phyloP scores from a whole-genome alignment of 345 rosid species.

The Mangifera indica region DNA sequence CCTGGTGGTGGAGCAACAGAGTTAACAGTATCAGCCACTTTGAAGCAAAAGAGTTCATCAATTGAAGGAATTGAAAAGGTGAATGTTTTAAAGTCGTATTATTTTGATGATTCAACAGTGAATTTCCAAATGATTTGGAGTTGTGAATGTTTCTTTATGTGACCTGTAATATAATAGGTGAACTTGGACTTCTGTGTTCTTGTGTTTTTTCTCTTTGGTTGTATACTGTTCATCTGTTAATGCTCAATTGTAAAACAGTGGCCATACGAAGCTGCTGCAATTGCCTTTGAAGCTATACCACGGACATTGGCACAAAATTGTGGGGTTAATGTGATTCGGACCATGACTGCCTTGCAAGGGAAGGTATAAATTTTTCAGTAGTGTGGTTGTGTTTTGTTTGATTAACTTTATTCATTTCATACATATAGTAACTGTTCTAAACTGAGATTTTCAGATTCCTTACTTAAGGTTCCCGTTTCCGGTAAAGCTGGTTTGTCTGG shows the following conservation, averaged over 20 bases:
- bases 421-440: too few relatives aligned
- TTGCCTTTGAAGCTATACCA: constrained; percentile 95
- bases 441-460: not conserved
- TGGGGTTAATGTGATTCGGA: constrained; percentile 76
- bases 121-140: not conserved
- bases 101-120: not conserved
- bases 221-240: too few relatives aligned
- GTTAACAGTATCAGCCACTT: constrained; percentile 82
- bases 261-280: constrained; percentile 98
- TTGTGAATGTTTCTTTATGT: not conserved
- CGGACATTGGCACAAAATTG: constrained; percentile 84
- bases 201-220: not conserved
- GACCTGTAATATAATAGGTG: not conserved
- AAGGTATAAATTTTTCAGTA: constrained; percentile 43
- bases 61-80: constrained; percentile 95
- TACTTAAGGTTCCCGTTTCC: not conserved
- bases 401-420: not conserved
- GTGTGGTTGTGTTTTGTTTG: not conserved
- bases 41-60: constrained; percentile 93
- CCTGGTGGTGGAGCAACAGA: constrained; percentile 98
- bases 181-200: not conserved
- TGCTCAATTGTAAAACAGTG: constrained; percentile 49
- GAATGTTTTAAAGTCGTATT: not conserved
- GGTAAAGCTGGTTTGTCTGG: not conserved
- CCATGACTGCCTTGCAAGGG: constrained; percentile 86